A percentile compares a stretch with the other conserved stretches of the same genome.
Conservation (phyloP, 192 early-diverging fungal genomes). For the Coemansia sp. region DNA sequence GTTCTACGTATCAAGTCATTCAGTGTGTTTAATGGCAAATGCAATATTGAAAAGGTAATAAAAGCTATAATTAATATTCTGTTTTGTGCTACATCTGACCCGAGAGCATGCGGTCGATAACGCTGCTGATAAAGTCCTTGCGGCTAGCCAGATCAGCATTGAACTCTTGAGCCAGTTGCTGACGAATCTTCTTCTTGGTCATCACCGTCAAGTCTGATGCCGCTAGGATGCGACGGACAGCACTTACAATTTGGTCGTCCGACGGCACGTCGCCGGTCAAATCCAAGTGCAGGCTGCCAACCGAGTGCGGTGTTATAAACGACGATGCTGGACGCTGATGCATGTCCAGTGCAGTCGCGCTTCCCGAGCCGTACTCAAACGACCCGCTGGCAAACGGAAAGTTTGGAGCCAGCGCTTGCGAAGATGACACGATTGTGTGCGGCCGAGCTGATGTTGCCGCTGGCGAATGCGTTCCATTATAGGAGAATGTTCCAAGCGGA, state of each 20-base stretch:
- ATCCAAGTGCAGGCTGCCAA: slow-evolving; percentile 7
- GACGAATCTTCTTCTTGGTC: slow-evolving; percentile 82
- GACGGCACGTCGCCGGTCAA: slow-evolving; percentile 11
- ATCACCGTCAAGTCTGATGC: slow-evolving; percentile 68
- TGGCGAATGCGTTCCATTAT: slow-evolving; percentile 5
- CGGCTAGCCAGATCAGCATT: slow-evolving; percentile 61
- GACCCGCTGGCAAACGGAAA: slow-evolving; percentile 11
- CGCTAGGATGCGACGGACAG: slow-evolving; percentile 67
- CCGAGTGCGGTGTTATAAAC: not conserved
- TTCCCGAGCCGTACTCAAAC: slow-evolving; percentile 2
- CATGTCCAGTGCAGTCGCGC: not conserved
- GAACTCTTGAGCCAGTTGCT: slow-evolving; percentile 65
- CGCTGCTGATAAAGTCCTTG: slow-evolving; percentile 72
- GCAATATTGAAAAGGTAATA: not conserved
- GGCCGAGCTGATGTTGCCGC: slow-evolving; percentile 9
- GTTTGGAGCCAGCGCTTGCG: not conserved
- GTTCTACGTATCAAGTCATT: no score
- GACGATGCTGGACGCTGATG: slow-evolving; percentile 12
- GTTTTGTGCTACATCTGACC: slow-evolving; percentile 18
- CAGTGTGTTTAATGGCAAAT: not conserved
- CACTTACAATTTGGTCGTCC: slow-evolving; percentile 65
- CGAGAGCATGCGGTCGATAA: slow-evolving; percentile 51
- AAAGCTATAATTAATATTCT: not conserved
- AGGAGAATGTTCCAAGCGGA: not conserved
- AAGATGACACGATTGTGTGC: slow-evolving; percentile 12